Conservation (phyloP, 345 rosid genomes). For the Rhodamnia argentea region DNA sequence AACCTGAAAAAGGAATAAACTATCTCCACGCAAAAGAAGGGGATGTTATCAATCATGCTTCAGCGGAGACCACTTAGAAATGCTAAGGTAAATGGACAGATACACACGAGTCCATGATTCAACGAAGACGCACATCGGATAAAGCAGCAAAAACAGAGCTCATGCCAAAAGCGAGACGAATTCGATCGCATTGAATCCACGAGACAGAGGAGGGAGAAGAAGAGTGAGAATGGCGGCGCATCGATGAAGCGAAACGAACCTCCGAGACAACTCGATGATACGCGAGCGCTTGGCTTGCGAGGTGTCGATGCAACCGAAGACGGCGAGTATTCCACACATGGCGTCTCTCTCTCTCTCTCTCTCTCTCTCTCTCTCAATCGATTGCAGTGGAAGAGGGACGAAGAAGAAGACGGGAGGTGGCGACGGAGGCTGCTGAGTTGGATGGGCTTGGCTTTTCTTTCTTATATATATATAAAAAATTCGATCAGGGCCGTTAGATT, state of each 20-base stretch:
- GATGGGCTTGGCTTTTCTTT: neutral
- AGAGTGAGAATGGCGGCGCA: neutral
- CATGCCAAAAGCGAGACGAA: neutral
- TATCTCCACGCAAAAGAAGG: neutral
- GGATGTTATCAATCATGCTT: neutral
- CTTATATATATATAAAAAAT: neutral
- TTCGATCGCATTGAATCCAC: neutral
- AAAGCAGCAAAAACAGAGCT: neutral
- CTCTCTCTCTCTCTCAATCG: neutral
- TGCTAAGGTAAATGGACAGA: neutral
- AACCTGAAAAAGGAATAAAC: neutral
- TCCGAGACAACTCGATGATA: constrained; percentile 96
- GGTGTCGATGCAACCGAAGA: constrained; percentile 83
- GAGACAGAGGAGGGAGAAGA: neutral
- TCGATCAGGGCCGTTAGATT: constrained; percentile 5
- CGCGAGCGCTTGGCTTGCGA: constrained; percentile 93
- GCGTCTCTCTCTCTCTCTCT: neutral
- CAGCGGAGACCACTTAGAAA: neutral
- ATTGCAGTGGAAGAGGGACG: neutral
- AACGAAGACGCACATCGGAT: neutral
- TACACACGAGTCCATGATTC: neutral
- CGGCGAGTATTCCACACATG: constrained; percentile 97
- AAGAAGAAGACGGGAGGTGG: neutral
- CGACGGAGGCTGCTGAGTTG: neutral
- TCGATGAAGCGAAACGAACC: constrained; percentile 19